Base-by-base conservation (phyloP, 805 yeast species). In the Zygoascus flipseniorum region DNA sequence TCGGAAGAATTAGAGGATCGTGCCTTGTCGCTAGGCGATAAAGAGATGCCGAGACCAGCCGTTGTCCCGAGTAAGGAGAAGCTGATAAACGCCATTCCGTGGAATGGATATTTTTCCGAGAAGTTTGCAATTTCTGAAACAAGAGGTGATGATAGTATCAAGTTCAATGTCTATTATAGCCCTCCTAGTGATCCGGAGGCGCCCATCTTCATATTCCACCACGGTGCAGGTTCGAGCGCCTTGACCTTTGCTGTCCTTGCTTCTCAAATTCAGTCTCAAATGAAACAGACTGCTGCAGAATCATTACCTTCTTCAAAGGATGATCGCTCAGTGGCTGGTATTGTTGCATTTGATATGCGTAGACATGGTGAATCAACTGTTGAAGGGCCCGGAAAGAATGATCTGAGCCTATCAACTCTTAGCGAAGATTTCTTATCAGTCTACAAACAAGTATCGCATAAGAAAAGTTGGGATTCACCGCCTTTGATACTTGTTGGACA, bases 171-270 rank as follows among this genome's bases (percentile, higher is more conserved):
- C 0, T 86, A 82, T 64, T 86, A 74, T 59, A 71, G 72, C 8
- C 72, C 79, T 0, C 90, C 95, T 0, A 55, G 60, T 8, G 52
- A 60, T 0, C 56, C 61, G 0, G 61, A 63, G 0, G 64, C 73
- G 0, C 89, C 95, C 0, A 61, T 89, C 1, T 81, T 86, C 60
- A 70, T 93, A 1, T 81, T 83, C 59, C 93, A 88, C 58, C 99
- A 93, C 67, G 99, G 99, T 1, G 97, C 97, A 0, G 99, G 98
- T 0, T 89, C 97, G 0, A 79, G 87, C 1, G 89, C 85, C 0
- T 71, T 87, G 69, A 76, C 97, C 1, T 93, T 86, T 71, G 86
- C 87, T 0, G 65, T 72, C 26, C 61, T 88, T 23, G 68, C 78
- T 1, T 66, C 62, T 47, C 62, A 64, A 9, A 58, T 80, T 18